Evolutionary conservation across 1,284 basidiomycete genomes (phyloP), one percentile per base, ranked within the genome.

Genomic region (Naganishia albida): DNA sequence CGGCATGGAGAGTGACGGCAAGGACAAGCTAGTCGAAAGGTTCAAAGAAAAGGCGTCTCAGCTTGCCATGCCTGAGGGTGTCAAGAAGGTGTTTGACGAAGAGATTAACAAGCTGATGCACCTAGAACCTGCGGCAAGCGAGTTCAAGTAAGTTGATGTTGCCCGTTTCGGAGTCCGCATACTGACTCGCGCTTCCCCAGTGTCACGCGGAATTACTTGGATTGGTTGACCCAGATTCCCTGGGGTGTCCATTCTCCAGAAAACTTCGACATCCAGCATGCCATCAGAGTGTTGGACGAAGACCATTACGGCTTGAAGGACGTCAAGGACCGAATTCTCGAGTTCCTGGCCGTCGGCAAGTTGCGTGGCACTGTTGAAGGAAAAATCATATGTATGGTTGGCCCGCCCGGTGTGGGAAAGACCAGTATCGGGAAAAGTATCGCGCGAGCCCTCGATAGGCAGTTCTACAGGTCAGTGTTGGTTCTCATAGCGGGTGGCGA

Each of bases 331-430:
- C 89, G 95, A 40, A 98, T 99, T 68, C 85, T 99, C 53, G 95
- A 99, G 78, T 99, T 99, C 83, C 85, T 99, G 46, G 96, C 96
- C 0, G 94, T 99, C 13, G 94, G 94, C 53, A 98, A 98, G 80
- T 85, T 99, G 7, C 86, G 93, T 34, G 95, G 95, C 12, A 94
- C 90, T 0, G 93, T 99, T n/a, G 85, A 98, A 76, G 95, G 95
- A 73, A 98, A 99, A 83, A 99, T 99, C 73, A 89, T 99, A 64
- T 97, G 93, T 75, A 85, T 99, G 26, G 91, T 91, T 42, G 95
- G 95, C 8, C 96, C 95, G 15, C 96, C 96, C 2, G 95, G 95
- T 80, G 96, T 99, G 6, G 94, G 94, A 40, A 96, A 96, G 82
- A 97, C 91, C 0, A 89, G 87, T 63, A 93, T 94, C 59, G 91